Percentiles rank a stretch among this genome's conserved stretches.
Evolutionary conservation across 495 filamentous ascomycete genomes (phyloP).

Genomic region (Lophiotrema nucula): DNA sequence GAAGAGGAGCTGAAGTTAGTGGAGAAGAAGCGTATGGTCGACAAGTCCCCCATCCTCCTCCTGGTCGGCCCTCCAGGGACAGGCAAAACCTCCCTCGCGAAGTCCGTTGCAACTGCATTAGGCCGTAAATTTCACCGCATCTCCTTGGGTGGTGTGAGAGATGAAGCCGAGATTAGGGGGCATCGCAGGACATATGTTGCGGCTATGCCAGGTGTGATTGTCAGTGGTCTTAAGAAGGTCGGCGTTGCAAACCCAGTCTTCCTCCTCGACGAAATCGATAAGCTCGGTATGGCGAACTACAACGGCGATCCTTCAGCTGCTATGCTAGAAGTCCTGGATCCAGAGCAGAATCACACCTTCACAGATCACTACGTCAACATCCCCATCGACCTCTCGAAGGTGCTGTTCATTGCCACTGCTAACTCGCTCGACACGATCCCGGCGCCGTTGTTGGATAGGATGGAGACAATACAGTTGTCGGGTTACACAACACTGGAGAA

Average conservation of each 20-base stretch:
- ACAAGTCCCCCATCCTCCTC: constrained; percentile 94
- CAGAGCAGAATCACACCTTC: constrained; percentile 95
- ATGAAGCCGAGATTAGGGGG: constrained; percentile 95
- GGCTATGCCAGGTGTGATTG: constrained; percentile 95
- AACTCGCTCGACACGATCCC: constrained; percentile 96
- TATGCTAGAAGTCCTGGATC: constrained; percentile 97
- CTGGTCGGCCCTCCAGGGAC: constrained; percentile 93
- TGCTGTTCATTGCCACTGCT: constrained; percentile 97
- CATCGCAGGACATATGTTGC: constrained; percentile 97
- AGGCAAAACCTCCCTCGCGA: constrained; percentile 95
- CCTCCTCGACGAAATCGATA: constrained; percentile 97
- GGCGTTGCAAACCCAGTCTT: constrained; percentile 96
- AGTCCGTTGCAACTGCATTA: constrained; percentile 85
- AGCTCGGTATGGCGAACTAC: constrained; percentile 86
- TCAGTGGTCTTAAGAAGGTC: constrained; percentile 93
- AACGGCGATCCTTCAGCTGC: constrained; percentile 98
- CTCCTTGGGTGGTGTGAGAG: constrained; percentile 90
- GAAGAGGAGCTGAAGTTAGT: constrained; percentile 60
- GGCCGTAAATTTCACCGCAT: constrained; percentile 97
- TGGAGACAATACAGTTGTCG: constrained; percentile 89
- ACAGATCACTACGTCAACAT: constrained; percentile 96
- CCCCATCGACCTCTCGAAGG: constrained; percentile 92
- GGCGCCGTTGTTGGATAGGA: constrained; percentile 88
- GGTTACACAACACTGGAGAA: constrained; percentile 99
- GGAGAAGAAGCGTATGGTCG: constrained; percentile 70